Evolutionary conservation across 106 monocot species (phyloP), one percentile per base, ranked within the genome.

Genomic region (Platanthera zijinensis): DNA sequence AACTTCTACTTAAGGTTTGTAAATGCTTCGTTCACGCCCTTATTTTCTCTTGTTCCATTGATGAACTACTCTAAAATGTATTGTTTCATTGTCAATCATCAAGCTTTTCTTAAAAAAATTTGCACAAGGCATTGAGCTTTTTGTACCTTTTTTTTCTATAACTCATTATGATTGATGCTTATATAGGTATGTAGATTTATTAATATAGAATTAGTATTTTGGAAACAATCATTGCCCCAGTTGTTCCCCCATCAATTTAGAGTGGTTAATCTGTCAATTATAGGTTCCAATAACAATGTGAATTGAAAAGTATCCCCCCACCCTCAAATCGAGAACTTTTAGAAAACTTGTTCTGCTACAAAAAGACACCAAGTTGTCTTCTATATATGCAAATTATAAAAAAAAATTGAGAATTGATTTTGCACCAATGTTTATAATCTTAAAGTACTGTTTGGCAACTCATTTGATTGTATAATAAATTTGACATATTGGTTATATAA

Each of bases 1-100:
- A 93, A 79, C 49, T 89, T 78, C 81, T 97, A 28, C 87, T 97
- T 13, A 97, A 93, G 93, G 90, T 94, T 52, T 67, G 30, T 71
- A 14, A 14, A 66, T 66, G 66, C 32, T 66, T 52, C n/a, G n/a
- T 54, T 78, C 5, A 57, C 56, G 11, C n/a, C 6, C 21, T 15
- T 21, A 19, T 72, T 50, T 72, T 72, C 6, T 21, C 15, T 50
- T 17, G 52, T 67, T n/a, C 72, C 15, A 22, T 72, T 72, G 51
- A 72, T 72, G 51, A 51, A 18, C 7, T 51, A 66, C 11, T 32
- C 30, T 66, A 32, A 3, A 66, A 32, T 66, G 25, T 66, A 19
- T 61, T 61, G 8, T 61, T 61, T 53, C 52, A 12, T 12, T 53
- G 52, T 53, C 10, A 53, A 14, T 53, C 52, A n/a, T 59, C 59